These are phyloP conservation scores for Heritiera littoralis DNA, from an alignment of 345 rosid genomes.

Conservation along the genomic window DNA sequence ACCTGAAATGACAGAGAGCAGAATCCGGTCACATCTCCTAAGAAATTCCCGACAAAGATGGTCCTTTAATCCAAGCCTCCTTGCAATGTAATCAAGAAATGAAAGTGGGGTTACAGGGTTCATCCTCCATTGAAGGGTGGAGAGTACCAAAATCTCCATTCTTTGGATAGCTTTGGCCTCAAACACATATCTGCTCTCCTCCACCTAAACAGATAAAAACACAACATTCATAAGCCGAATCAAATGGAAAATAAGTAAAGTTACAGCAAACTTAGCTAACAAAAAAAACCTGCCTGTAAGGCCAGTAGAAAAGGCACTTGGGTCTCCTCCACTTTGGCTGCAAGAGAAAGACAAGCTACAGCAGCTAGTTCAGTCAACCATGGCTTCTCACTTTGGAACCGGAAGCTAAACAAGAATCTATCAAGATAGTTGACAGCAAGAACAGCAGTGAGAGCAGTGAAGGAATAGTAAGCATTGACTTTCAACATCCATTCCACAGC, in stretches of 20 bases:
- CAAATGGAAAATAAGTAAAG: not conserved
- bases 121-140: conserved; percentile 80
- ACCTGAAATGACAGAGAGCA: conserved; percentile 58
- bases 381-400: conserved; percentile 47
- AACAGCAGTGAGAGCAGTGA: conserved; percentile 57
- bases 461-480: conserved; percentile 51
- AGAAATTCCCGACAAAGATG: conserved; percentile 55
- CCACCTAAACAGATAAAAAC: conserved; percentile 48
- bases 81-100: conserved; percentile 58
- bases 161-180: conserved; percentile 62
- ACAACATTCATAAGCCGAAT: conserved; percentile 14
- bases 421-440: conserved; percentile 73
- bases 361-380: conserved; percentile 71
- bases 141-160: conserved; percentile 73
- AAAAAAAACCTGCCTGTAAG: conserved; percentile 52
- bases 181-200: conserved; percentile 53
- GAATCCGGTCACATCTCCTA: conserved; percentile 46
- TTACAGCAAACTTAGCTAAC: not conserved
- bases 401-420: conserved; percentile 50
- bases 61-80: conserved; percentile 63
- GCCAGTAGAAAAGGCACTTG: conserved; percentile 63
- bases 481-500: conserved; percentile 57
- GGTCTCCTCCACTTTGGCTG: conserved; percentile 68
- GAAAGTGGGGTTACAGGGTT: conserved; percentile 70
- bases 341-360: conserved; percentile 72